phyloP scores from a whole-genome alignment of 2,329 filamentous ascomycete genomes.

The Colletotrichum sp. region DNA sequence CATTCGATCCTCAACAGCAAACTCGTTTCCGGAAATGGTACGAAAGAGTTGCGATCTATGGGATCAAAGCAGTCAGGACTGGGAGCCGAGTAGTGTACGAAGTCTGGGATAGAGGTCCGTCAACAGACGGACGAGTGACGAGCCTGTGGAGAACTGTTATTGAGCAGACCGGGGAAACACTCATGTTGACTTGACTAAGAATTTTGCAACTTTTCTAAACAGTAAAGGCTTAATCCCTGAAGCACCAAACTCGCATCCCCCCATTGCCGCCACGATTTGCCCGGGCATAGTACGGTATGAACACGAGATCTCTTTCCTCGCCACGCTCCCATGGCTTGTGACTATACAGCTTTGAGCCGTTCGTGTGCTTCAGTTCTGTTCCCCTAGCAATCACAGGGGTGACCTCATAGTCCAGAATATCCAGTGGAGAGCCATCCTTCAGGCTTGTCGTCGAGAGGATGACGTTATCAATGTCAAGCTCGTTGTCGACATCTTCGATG shows the following conservation, averaged over 20 bases:
- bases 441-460: not conserved
- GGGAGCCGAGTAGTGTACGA: conserved; percentile 25
- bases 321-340: not conserved
- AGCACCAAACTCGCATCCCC: not conserved
- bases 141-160: conserved; percentile 7
- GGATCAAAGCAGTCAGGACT: conserved; percentile 26
- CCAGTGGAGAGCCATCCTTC: not conserved
- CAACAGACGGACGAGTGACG: not conserved
- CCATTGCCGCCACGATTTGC: conserved; percentile 3
- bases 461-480: not conserved
- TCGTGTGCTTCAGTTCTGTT: not conserved
- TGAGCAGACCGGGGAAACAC: not conserved
- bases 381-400: not conserved
- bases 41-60: conserved; percentile 20
- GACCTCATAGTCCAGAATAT: not conserved
- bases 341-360: not conserved
- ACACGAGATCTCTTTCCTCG: not conserved
- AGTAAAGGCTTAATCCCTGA: not conserved
- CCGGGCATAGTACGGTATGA: conserved; percentile 2
- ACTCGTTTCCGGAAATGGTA: conserved; percentile 26
- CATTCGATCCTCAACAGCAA: conserved; percentile 22
- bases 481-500: conserved; percentile 2
- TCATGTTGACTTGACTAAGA: not conserved
- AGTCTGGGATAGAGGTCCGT: conserved; percentile 22
- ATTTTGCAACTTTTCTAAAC: not conserved